Evolutionary conservation across 352 stramenopile genomes (phyloP).

Genomic region (Pythium pyrilobum): DNA sequence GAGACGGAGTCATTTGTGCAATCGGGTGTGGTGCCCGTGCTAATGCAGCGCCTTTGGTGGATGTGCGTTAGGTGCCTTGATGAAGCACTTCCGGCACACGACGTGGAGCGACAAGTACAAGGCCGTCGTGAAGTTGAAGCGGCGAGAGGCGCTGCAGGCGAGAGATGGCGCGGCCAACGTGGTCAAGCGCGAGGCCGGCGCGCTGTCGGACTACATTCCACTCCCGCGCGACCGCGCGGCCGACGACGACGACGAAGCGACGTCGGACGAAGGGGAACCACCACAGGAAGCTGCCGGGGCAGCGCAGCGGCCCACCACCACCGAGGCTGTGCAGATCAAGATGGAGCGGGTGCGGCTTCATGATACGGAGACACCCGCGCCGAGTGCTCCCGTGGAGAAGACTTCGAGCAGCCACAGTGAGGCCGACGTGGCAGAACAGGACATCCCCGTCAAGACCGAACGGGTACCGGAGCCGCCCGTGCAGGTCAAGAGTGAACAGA

Average conservation of each 20-base stretch:
- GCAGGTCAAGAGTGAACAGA: background rate
- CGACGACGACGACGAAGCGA: constrained; percentile 6
- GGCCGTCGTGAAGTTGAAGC: constrained; percentile 46
- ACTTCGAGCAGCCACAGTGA: no score
- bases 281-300: background rate
- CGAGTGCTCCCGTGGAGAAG: background rate
- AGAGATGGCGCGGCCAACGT: constrained; percentile 15
- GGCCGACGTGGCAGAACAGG: no score
- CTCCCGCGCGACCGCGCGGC: background rate
- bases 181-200: constrained; percentile 5
- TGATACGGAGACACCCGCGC: background rate
- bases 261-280: constrained; percentile 9
- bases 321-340: constrained; percentile 15
- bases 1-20: no score
- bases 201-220: constrained; percentile 3
- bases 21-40: background rate
- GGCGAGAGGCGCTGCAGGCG: no score
- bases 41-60: no score
- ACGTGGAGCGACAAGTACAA: constrained; percentile 38
- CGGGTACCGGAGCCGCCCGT: background rate
- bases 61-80: constrained; percentile 24
- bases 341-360: constrained; percentile 12
- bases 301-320: background rate
- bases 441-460: background rate
- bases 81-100: constrained; percentile 35